Evolutionary conservation across 139 green algal species (phyloP).

Genomic region (Ulvella scutata): DNA sequence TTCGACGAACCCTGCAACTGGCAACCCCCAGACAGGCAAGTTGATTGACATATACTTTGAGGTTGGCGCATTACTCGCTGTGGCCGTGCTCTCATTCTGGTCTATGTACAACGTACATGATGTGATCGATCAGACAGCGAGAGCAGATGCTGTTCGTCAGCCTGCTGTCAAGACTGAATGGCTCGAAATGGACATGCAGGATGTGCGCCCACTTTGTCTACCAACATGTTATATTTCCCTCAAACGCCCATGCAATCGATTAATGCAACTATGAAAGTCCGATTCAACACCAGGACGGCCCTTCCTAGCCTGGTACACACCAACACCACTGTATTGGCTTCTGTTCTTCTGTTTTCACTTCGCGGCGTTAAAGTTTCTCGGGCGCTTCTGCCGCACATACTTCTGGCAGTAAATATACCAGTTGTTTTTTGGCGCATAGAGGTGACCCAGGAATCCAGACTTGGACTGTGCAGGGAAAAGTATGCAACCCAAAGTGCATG

Average conservation of each 20-base stretch:
- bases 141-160: neutral
- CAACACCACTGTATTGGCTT: no score
- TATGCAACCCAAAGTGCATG: no score
- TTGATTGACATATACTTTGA: neutral
- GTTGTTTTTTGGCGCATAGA: no score
- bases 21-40: conserved; percentile 1
- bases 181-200: neutral
- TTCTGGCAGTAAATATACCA: no score
- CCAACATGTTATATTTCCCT: neutral
- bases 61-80: neutral
- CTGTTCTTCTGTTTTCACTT: no score
- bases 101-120: neutral
- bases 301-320: no score
- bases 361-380: no score
- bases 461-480: no score
- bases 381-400: no score
- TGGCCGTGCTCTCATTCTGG: neutral
- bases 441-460: no score
- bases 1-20: neutral
- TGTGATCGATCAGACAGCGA: neutral
- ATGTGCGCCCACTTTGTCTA: neutral
- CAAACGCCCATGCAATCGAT: neutral
- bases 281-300: neutral
- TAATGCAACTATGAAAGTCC: neutral
- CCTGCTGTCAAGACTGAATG: neutral